These are phyloP conservation scores for Apiotrichum porosum DNA, from an alignment of 1,284 basidiomycete species.

Conservation along the genomic window DNA sequence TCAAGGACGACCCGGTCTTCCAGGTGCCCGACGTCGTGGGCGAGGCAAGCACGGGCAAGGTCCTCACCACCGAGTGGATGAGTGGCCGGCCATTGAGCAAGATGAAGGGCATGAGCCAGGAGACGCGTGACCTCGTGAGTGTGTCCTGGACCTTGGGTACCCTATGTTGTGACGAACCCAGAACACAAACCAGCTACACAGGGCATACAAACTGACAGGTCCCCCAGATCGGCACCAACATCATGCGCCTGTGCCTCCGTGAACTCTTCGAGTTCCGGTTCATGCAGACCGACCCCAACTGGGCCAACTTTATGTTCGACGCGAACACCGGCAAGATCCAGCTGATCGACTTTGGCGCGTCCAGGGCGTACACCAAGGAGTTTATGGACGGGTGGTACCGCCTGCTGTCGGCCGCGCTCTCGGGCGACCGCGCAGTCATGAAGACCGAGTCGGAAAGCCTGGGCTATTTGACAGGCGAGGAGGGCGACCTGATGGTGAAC, in stretches of 20 bases:
- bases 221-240: slow-evolving; percentile 77
- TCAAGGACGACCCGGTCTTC: slow-evolving; percentile 64
- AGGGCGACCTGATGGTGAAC: slow-evolving; percentile 77
- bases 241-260: slow-evolving; percentile 79
- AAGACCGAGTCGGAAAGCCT: slow-evolving; percentile 69
- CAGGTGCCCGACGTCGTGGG: slow-evolving; percentile 75
- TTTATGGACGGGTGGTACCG: slow-evolving; percentile 88
- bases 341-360: slow-evolving; percentile 94
- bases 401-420: slow-evolving; percentile 72
- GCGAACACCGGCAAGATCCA: slow-evolving; percentile 58
- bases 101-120: slow-evolving; percentile 60
- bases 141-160: too few relatives aligned
- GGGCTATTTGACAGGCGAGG: slow-evolving; percentile 86
- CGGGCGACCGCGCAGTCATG: slow-evolving; percentile 66
- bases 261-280: slow-evolving; percentile 86
- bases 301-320: slow-evolving; percentile 95
- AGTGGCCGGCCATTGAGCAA: slow-evolving; percentile 69
- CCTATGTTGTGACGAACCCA: too few relatives aligned
- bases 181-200: too few relatives aligned
- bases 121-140: slow-evolving; percentile 71
- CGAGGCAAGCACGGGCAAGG: slow-evolving; percentile 70
- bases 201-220: too few relatives aligned
- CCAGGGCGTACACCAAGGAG: slow-evolving; percentile 72
- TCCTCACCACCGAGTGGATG: slow-evolving; percentile 87
- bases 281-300: slow-evolving; percentile 99